phyloP scores from a whole-genome alignment of 73 alveolate species.

The Symbiodinium natans region DNA sequence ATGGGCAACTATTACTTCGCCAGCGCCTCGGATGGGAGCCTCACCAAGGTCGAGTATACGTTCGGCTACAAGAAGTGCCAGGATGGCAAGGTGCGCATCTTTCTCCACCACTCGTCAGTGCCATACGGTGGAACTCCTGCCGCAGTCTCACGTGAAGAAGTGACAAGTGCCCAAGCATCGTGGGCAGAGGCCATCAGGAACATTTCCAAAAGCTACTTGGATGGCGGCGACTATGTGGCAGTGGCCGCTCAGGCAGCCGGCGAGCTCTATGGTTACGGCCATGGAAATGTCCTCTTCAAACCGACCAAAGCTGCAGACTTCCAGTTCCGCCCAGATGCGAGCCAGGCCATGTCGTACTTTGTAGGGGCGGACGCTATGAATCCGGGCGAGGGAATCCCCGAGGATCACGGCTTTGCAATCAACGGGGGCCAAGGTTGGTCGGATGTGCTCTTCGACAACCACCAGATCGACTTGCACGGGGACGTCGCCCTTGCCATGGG shows the following conservation, averaged over 20 bases:
- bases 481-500: not conserved
- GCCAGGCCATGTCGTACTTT: not conserved
- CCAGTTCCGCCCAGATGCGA: not conserved
- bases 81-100: constrained; percentile 3
- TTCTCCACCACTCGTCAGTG: not conserved
- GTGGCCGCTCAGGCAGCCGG: no score
- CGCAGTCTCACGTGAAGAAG: not conserved
- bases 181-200: constrained; percentile 34
- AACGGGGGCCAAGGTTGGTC: constrained; percentile 63
- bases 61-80: constrained; percentile 8
- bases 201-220: constrained; percentile 23
- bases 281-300: no score
- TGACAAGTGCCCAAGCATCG: not conserved
- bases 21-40: not conserved
- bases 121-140: not conserved
- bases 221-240: no score
- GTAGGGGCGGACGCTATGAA: constrained; percentile 28
- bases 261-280: no score
- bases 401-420: constrained; percentile 43
- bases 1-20: constrained; percentile 49
- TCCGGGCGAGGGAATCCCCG: constrained; percentile 1
- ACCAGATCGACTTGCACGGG: not conserved
- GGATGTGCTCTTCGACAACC: not conserved
- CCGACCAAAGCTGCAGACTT: not conserved
- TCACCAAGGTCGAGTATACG: constrained; percentile 20